These are phyloP conservation scores for Ceratopteris richardii DNA, from an alignment of 75 land plant genomes.

Conservation along the genomic window DNA sequence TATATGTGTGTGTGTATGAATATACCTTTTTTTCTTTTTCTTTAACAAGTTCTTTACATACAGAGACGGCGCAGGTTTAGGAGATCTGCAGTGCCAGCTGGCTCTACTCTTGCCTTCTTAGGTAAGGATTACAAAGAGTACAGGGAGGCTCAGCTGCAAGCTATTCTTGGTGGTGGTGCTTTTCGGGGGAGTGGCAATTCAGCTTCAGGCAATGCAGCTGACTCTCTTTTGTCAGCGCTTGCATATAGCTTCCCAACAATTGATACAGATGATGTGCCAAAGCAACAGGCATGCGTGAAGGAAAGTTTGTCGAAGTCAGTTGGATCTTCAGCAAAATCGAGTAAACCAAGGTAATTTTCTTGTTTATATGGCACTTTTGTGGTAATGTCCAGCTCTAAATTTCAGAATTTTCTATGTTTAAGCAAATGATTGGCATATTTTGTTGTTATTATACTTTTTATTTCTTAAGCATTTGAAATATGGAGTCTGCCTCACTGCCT, in stretches of 20 bases:
- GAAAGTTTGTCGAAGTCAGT: slow-evolving; percentile 18
- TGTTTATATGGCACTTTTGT: no score
- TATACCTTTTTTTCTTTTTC: slow-evolving; percentile 3
- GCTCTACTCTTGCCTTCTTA: slow-evolving; percentile 61
- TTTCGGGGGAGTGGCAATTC: slow-evolving; percentile 27
- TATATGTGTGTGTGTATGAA: no score
- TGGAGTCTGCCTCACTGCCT: no score
- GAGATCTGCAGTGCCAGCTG: slow-evolving; percentile 48
- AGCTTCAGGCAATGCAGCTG: slow-evolving; percentile 17
- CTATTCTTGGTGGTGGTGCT: slow-evolving; percentile 62
- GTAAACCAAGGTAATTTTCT: no score
- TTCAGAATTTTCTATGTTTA: no score
- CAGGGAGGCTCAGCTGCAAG: slow-evolving; percentile 78
- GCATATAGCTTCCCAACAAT: slow-evolving; percentile 47
- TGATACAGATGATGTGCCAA: slow-evolving; percentile 61
- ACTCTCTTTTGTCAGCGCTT: slow-evolving; percentile 66
- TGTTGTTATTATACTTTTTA: no score
- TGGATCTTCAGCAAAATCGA: no score
- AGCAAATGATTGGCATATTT: no score
- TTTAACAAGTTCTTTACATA: slow-evolving; percentile 53
- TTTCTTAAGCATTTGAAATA: no score
- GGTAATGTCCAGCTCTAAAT: no score
- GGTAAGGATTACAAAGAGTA: slow-evolving; percentile 75
- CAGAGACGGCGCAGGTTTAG: slow-evolving; percentile 70
- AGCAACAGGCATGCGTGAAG: slow-evolving; percentile 31